Evolutionary conservation across 2,329 filamentous ascomycete genomes (phyloP).

Genomic region (Lecanoromycetidae sp.): DNA sequence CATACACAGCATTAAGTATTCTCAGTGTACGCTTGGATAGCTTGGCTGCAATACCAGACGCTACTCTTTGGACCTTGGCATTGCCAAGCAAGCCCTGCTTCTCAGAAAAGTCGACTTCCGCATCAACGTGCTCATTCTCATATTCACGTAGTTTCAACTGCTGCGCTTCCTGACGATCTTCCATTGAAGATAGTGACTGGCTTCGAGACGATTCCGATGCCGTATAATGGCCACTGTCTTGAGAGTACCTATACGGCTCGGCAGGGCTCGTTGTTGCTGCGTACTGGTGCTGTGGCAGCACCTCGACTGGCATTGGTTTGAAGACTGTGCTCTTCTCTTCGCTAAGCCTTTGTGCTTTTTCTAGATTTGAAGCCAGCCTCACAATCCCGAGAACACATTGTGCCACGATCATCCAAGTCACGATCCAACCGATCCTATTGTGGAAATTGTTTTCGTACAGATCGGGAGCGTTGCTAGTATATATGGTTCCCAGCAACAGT

Average conservation of each 20-base stretch:
- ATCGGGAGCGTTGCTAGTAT: slow-evolving; percentile 72
- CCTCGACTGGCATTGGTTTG: slow-evolving; percentile 48
- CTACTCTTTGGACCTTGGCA: slow-evolving; percentile 37
- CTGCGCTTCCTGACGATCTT: slow-evolving; percentile 38
- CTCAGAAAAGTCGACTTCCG: slow-evolving; percentile 19
- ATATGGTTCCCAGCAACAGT: slow-evolving; percentile 53
- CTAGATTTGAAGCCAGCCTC: slow-evolving; percentile 43
- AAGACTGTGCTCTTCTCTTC: slow-evolving; percentile 43
- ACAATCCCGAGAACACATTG: slow-evolving; percentile 60
- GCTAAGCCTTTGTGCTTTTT: slow-evolving; percentile 22
- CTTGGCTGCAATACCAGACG: slow-evolving; percentile 45
- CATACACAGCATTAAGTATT: slow-evolving; percentile 49
- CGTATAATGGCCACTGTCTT: slow-evolving; percentile 64
- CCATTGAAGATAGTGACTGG: slow-evolving; percentile 49
- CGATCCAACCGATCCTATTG: slow-evolving; percentile 75
- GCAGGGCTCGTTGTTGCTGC: slow-evolving; percentile 25
- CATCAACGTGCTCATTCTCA: slow-evolving; percentile 18
- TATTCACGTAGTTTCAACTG: slow-evolving; percentile 26
- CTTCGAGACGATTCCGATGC: slow-evolving; percentile 59
- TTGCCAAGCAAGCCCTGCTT: slow-evolving; percentile 30
- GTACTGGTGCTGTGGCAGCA: slow-evolving; percentile 42
- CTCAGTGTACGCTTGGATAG: slow-evolving; percentile 47
- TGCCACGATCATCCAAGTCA: slow-evolving; percentile 57
- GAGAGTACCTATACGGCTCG: slow-evolving; percentile 46
- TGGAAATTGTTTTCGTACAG: slow-evolving; percentile 82